Evolutionary conservation across 2,329 filamentous ascomycete species (phyloP).

Genomic region (Cercospora sp.): DNA sequence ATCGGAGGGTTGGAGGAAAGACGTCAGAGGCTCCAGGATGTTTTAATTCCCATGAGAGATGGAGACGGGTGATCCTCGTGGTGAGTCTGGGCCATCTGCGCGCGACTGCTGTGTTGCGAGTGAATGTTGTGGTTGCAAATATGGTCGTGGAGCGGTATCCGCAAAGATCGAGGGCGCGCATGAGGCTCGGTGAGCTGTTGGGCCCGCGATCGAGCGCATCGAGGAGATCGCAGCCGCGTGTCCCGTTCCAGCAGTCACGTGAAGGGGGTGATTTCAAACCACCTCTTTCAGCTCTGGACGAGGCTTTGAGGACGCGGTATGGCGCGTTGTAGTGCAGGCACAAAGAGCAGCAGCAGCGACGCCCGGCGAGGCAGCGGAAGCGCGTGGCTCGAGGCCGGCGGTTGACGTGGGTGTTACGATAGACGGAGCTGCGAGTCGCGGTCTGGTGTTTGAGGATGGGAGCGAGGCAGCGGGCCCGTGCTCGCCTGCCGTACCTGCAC

Average conservation of each 20-base stretch:
- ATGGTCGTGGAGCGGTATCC: background rate
- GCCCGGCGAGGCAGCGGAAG: background rate
- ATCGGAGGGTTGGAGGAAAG: background rate
- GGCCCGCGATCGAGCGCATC: background rate
- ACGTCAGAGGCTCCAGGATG: constrained; percentile 2
- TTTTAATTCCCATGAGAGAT: background rate
- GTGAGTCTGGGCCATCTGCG: background rate
- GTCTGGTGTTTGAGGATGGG: background rate
- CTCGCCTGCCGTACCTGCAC: background rate
- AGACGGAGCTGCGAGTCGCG: background rate
- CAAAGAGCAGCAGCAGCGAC: background rate
- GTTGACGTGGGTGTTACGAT: background rate
- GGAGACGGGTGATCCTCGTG: background rate
- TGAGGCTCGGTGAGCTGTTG: background rate
- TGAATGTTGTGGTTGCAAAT: background rate
- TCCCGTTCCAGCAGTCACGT: background rate
- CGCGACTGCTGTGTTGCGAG: background rate
- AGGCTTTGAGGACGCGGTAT: background rate
- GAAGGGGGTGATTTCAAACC: background rate
- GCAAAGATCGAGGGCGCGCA: background rate
- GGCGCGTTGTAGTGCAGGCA: background rate
- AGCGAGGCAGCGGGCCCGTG: background rate
- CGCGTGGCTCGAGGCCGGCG: background rate
- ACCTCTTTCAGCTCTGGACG: background rate
- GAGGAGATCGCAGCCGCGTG: background rate